Base-by-base conservation (phyloP, 2,329 filamentous ascomycete species). In the Trichocomaceae sp. region DNA sequence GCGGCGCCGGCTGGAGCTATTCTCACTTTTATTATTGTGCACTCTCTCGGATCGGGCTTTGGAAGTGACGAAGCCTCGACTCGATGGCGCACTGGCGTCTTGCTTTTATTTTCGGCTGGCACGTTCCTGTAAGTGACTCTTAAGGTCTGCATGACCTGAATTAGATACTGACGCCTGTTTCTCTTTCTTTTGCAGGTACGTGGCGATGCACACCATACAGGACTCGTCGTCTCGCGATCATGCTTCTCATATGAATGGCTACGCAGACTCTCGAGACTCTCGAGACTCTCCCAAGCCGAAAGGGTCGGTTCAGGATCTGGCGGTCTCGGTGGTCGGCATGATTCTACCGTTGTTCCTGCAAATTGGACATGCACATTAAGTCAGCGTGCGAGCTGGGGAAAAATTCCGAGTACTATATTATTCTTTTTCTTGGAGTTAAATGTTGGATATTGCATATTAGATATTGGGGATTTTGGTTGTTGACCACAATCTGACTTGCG, bases 131-230 rank as follows among this genome's bases (percentile, higher is more conserved):
- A 75, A 81, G 88, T 78, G 44, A 33, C 35, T 9, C 35, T 23
- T 7, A 10, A n/a, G 23, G n/a, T 15, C 10, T 23, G n/a, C 10
- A 20, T 48, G 4, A 8, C 45, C 13, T 19, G 19, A 46, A 7
- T 15, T 10, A 7, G 41, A 42, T 29, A 35, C 51, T 63, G 47
- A 61, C 59, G 60, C 50, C 3, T 29, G 2, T 61, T 57, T 8
- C 47, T 48, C 13, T 17, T n/a, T n/a, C n/a, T n/a, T n/a, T 31
- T 8, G 17, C 59, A 95, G 90, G 63, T 96, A 97, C 66, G 93
- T 99, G 44, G 93, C 93, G 1, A 96, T 97, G 91, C 93, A 99
- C 67, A 90, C 91, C 0, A 96, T 97, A 90, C 88, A 95, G 67
- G 91, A 96, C 19, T 65, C 63, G 31, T 63, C 64, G 5, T 52